Evolutionary conservation across 176 grass and related monocot species (phyloP).

Genomic region (Areca catechu): DNA sequence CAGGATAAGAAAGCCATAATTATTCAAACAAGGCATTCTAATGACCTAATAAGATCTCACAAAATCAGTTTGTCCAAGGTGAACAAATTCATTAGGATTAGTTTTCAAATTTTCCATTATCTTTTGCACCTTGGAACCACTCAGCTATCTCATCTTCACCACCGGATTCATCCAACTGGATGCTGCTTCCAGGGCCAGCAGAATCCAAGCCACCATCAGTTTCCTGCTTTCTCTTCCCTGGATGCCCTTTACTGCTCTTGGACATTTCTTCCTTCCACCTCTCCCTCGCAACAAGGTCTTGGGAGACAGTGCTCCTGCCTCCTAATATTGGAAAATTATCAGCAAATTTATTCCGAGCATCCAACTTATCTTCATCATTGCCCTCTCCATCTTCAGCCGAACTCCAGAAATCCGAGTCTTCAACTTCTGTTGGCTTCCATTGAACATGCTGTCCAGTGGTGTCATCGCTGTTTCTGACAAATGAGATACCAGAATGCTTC

Average conservation of each 20-base stretch:
- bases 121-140: conserved; percentile 26
- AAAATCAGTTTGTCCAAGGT: too few species aligned
- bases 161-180: conserved; percentile 14
- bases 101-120: neutral
- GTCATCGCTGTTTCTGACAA: conserved; percentile 48
- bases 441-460: conserved; percentile 12
- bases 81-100: neutral
- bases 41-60: too few species aligned
- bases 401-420: conserved; percentile 39
- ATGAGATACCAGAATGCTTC: conserved; percentile 42
- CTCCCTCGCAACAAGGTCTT: conserved; percentile 40
- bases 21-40: too few species aligned
- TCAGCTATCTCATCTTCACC: conserved; percentile 31
- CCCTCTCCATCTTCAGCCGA: conserved; percentile 13
- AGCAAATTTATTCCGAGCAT: conserved; percentile 17
- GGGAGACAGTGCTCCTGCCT: conserved; percentile 42
- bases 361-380: neutral
- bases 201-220: neutral
- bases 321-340: conserved; percentile 69
- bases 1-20: too few species aligned
- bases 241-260: conserved; percentile 31
- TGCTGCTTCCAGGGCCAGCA: neutral
- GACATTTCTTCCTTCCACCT: conserved; percentile 79
- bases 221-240: conserved; percentile 5
- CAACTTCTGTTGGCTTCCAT: conserved; percentile 22